phyloP scores from a whole-genome alignment of 75 land plant genomes.

The Picea sitchensis region DNA sequence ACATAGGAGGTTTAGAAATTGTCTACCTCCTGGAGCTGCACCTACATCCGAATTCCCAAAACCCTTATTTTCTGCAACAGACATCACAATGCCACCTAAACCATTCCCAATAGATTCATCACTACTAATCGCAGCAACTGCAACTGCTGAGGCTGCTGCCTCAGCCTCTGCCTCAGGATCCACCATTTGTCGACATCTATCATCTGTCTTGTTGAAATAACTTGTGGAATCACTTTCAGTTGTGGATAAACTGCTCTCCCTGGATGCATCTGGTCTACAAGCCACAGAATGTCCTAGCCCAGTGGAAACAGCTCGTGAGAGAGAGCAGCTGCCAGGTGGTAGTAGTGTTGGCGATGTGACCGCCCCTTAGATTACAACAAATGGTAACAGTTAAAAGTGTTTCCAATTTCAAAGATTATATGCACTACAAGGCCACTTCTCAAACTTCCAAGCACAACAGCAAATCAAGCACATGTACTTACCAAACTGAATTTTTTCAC shows the following conservation, averaged over 20 bases:
- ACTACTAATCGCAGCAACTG: slow-evolving; percentile 89
- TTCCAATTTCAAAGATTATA: neutral
- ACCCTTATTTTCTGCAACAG: slow-evolving; percentile 37
- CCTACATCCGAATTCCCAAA: slow-evolving; percentile 25
- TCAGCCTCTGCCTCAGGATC: slow-evolving; percentile 85
- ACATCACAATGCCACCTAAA: slow-evolving; percentile 15
- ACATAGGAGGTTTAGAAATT: neutral
- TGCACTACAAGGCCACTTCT: neutral
- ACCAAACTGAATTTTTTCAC: slow-evolving; percentile 98
- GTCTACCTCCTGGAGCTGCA: slow-evolving; percentile 20
- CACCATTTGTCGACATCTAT: slow-evolving; percentile 31
- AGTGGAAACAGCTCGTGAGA: slow-evolving; percentile 29
- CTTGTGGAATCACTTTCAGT: slow-evolving; percentile 29
- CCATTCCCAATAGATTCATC: slow-evolving; percentile 65
- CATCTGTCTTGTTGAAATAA: slow-evolving; percentile 45
- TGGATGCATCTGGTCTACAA: slow-evolving; percentile 30
- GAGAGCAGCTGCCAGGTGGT: slow-evolving; percentile 48
- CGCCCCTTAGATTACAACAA: slow-evolving; percentile 66
- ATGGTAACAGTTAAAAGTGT: neutral
- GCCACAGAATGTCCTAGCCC: slow-evolving; percentile 55
- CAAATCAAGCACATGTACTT: slow-evolving; percentile 20
- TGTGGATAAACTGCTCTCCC: slow-evolving; percentile 34
- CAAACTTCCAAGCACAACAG: neutral
- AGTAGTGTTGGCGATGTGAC: slow-evolving; percentile 83
- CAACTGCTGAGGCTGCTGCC: slow-evolving; percentile 98